Percentiles rank a stretch among this genome's conserved stretches.
Evolutionary conservation across 2,329 filamentous ascomycete genomes (phyloP).

Genomic region (Pseudogymnoascus destructans): DNA sequence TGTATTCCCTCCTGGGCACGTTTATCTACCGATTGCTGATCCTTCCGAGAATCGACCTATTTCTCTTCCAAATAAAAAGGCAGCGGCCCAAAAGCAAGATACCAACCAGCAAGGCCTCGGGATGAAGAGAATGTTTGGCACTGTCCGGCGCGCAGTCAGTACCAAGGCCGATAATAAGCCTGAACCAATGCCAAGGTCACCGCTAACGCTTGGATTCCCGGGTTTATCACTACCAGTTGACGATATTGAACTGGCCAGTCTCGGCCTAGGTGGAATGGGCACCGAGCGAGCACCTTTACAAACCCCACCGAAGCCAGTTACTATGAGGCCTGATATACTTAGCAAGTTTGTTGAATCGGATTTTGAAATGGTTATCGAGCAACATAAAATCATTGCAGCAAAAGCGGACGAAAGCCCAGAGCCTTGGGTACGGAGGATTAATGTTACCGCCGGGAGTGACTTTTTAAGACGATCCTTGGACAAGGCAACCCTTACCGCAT

Average conservation of each 20-base stretch:
- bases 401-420: background rate
- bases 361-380: slow-evolving; percentile 3
- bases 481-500: background rate
- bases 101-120: slow-evolving; percentile 56
- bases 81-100: slow-evolving; percentile 33
- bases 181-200: slow-evolving; percentile 18
- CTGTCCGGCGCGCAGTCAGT: slow-evolving; percentile 70
- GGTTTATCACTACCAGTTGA: slow-evolving; percentile 35
- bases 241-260: background rate
- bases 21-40: slow-evolving; percentile 58
- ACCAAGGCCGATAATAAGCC: slow-evolving; percentile 27
- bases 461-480: slow-evolving; percentile 1
- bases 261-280: background rate
- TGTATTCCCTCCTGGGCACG: slow-evolving; percentile 66
- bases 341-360: slow-evolving; percentile 4
- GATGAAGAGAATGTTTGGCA: slow-evolving; percentile 76
- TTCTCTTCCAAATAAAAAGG: slow-evolving; percentile 33
- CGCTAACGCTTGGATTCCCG: slow-evolving; percentile 30
- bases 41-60: slow-evolving; percentile 41
- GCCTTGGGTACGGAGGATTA: slow-evolving; percentile 3
- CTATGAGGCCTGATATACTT: slow-evolving; percentile 8
- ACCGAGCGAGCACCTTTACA: background rate
- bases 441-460: slow-evolving; percentile 1
- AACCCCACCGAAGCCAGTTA: background rate
- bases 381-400: slow-evolving; percentile 1